Evolutionary conservation across 148 eudicot species (phyloP), one percentile per base, ranked within the genome.

Genomic region (Euryodendron excelsum): DNA sequence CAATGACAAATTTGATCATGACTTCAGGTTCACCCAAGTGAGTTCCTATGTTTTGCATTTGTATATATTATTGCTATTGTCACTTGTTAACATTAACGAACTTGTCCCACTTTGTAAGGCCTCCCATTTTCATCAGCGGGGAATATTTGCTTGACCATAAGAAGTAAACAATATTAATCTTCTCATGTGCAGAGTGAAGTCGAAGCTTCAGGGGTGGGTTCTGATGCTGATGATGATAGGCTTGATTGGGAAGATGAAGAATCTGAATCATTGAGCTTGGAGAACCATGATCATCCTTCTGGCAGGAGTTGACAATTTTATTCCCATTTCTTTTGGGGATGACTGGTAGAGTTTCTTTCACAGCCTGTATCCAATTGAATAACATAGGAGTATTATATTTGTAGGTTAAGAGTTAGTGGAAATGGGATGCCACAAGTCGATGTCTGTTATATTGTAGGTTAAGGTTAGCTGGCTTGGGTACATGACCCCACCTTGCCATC

Each of bases 151-250:
- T 31, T 28, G 36, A 70, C 8, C 14, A 11, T 47, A 28, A 28
- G 21, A 48, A 28, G 28, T 25, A 11, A 66, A 25, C 11, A 25
- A 13, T 31, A 9, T 13, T 78, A 2, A 7, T 55, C 18, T 30
- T 31, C 2, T 76, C 31, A n/a, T 50, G 27, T 84, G 80, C 89
- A 91, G 96, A 78, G 87, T 37, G 85, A 87, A 39, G 88, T 83
- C 78, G 85, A 89, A 25, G 80, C 67, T 50, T 75, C 83, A 23
- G 41, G 56, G 82, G 36, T 41, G 56, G 62, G 48, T 73, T 86
- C 83, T 48, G 81, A 81, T 79, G 72, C 45, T 72, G 84, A 85
- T 76, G 85, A 83, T 76, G 87, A 77, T 64, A 80, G 81, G 64
- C 39, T 55, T 60, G 80, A 86, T 69, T 80, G 79, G 80, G 85